These are phyloP conservation scores for Sporobolus alterniflorus DNA, from an alignment of 202 grass and related monocot genomes.

Conservation along the genomic window DNA sequence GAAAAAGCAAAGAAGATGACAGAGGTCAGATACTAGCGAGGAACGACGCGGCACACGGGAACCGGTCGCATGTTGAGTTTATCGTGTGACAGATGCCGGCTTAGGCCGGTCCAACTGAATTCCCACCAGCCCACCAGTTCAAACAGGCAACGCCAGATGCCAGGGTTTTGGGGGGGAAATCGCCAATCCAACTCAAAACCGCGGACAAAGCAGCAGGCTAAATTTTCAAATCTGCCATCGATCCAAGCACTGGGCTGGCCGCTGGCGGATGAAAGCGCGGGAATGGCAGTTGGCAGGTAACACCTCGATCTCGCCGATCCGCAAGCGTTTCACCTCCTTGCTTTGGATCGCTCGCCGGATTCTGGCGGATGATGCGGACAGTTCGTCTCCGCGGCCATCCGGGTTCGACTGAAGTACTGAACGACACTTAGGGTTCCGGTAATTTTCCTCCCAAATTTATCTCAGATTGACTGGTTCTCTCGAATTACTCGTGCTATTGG, in stretches of 20 bases:
- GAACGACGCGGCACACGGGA: too few relatives aligned
- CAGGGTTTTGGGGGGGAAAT: not conserved
- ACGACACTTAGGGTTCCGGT: not conserved
- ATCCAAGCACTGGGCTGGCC: not conserved
- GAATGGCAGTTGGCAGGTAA: too few relatives aligned
- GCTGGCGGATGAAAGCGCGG: not conserved
- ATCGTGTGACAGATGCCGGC: too few relatives aligned
- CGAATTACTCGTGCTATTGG: not conserved
- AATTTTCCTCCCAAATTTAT: not conserved
- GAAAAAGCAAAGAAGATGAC: too few relatives aligned
- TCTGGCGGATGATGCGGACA: not conserved
- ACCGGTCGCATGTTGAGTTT: too few relatives aligned
- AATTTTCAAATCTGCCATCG: not conserved
- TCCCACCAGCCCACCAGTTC: not conserved
- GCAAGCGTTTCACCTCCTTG: not conserved
- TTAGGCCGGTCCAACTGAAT: too few relatives aligned
- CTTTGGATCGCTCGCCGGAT: not conserved
- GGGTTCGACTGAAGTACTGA: conserved; percentile 13
- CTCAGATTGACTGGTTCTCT: not conserved
- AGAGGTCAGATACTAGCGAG: too few relatives aligned
- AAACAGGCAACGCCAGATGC: not conserved
- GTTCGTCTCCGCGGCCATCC: not conserved
- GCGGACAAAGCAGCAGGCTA: not conserved
- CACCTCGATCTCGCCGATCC: not conserved
- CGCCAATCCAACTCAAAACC: not conserved